phyloP scores from a whole-genome alignment of 1,284 basidiomycete species.

The Inonotus obliquus region DNA sequence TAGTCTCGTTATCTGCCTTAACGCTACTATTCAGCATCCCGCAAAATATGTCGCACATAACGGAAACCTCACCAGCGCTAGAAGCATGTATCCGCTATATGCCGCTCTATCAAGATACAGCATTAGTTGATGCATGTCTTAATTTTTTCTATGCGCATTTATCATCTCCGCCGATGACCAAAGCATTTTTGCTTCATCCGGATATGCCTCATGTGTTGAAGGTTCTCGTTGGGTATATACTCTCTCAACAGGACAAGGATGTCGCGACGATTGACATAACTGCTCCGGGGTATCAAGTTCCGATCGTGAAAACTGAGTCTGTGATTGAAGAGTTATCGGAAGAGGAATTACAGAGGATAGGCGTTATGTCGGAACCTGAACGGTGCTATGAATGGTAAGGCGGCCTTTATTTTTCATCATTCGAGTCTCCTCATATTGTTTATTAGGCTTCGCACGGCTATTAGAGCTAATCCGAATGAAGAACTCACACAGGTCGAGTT shows the following conservation, averaged over 20 bases:
- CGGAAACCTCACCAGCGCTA: conserved; percentile 51
- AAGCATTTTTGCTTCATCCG: conserved; percentile 64
- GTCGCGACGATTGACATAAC: conserved; percentile 57
- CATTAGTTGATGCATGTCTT: conserved; percentile 61
- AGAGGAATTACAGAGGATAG: conserved; percentile 59
- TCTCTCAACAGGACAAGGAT: conserved; percentile 67
- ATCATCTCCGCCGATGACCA: conserved; percentile 70
- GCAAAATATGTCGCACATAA: conserved; percentile 50
- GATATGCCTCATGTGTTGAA: conserved; percentile 64
- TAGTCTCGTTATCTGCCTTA: conserved; percentile 56
- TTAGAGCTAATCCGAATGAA: conserved; percentile 59
- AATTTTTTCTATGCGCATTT: conserved; percentile 77
- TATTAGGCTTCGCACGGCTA: conserved; percentile 78
- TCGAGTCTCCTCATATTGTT: conserved; percentile 5
- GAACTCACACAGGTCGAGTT: conserved; percentile 88
- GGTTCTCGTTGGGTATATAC: conserved; percentile 59
- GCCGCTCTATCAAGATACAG: conserved; percentile 68
- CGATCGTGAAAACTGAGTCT: conserved; percentile 40
- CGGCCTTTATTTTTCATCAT: background rate
- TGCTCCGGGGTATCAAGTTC: conserved; percentile 49
- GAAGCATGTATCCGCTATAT: conserved; percentile 62
- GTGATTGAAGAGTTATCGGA: conserved; percentile 58
- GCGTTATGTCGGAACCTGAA: conserved; percentile 61
- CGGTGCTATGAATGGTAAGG: conserved; percentile 74
- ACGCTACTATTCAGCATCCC: conserved; percentile 58